phyloP scores from a whole-genome alignment of 2,329 filamentous ascomycete genomes.

The Aspergillus intermedius region DNA sequence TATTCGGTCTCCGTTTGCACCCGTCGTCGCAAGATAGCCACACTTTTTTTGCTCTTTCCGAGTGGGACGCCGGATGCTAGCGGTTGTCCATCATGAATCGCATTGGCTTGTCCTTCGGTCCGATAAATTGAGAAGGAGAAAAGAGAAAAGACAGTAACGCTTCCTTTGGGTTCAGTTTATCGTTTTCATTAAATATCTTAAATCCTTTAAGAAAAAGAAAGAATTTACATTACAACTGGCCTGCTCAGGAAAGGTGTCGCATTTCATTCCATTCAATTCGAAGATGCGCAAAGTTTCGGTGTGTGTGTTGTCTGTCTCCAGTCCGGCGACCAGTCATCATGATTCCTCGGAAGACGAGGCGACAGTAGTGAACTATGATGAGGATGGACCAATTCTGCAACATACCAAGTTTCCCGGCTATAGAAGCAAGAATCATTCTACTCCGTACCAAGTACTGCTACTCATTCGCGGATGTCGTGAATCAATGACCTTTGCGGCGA shows the following conservation, averaged over 20 bases:
- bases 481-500: no score
- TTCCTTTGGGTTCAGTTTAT: not conserved
- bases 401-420: not conserved
- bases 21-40: constrained; percentile 17
- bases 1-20: constrained; percentile 14
- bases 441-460: no score
- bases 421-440: no score
- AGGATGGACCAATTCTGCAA: not conserved
- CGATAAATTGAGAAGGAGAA: not conserved
- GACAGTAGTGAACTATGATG: not conserved
- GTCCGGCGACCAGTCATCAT: constrained; percentile 1
- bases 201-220: no score
- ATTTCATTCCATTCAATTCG: not conserved
- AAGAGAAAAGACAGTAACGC: not conserved
- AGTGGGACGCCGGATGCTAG: constrained; percentile 26
- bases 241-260: not conserved
- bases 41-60: not conserved
- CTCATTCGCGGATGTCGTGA: no score
- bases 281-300: constrained; percentile 17
- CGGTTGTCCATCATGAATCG: constrained; percentile 21
- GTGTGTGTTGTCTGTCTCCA: constrained; percentile 3
- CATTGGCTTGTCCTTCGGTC: not conserved
- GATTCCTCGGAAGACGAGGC: not conserved
- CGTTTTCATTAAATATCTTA: no score
- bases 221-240: no score